phyloP scores from a whole-genome alignment of 2,329 filamentous ascomycete species.

The Exophiala bonariae region DNA sequence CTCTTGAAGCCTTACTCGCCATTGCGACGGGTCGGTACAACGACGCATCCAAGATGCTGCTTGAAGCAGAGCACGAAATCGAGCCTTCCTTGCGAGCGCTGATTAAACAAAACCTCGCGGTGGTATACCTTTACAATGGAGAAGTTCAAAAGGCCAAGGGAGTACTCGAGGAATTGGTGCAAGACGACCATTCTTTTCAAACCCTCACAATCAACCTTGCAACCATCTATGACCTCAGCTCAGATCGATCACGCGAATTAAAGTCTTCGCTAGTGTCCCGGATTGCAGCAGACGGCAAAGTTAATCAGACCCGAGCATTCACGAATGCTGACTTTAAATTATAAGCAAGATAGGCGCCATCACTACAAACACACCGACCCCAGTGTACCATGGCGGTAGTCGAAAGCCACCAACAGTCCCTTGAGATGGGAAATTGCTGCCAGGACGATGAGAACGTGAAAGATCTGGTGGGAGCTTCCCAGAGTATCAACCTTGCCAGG shows the following conservation, averaged over 20 bases:
- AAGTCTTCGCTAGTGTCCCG: slow-evolving; percentile 73
- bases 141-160: slow-evolving; percentile 69
- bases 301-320: slow-evolving; percentile 66
- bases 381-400: slow-evolving; percentile 67
- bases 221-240: slow-evolving; percentile 89
- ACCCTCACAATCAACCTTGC: slow-evolving; percentile 85
- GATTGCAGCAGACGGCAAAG: slow-evolving; percentile 61
- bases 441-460: slow-evolving; percentile 83
- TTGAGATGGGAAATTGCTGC: slow-evolving; percentile 80
- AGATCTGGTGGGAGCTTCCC: slow-evolving; percentile 94
- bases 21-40: slow-evolving; percentile 77
- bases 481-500: slow-evolving; percentile 86
- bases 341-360: slow-evolving; percentile 36
- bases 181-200: slow-evolving; percentile 66
- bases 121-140: slow-evolving; percentile 80
- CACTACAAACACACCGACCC: slow-evolving; percentile 18
- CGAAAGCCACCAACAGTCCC: slow-evolving; percentile 80
- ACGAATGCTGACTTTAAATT: slow-evolving; percentile 75
- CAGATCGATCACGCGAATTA: slow-evolving; percentile 68
- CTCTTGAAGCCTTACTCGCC: slow-evolving; percentile 66
- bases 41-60: slow-evolving; percentile 48
- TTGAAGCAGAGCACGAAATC: slow-evolving; percentile 10
- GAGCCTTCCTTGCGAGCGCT: slow-evolving; percentile 61
- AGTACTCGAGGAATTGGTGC: slow-evolving; percentile 66
- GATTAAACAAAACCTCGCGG: slow-evolving; percentile 77